These are phyloP conservation scores for Rhizomucor pusillus DNA, from an alignment of 371 early-diverging fungal genomes.

Conservation along the genomic window DNA sequence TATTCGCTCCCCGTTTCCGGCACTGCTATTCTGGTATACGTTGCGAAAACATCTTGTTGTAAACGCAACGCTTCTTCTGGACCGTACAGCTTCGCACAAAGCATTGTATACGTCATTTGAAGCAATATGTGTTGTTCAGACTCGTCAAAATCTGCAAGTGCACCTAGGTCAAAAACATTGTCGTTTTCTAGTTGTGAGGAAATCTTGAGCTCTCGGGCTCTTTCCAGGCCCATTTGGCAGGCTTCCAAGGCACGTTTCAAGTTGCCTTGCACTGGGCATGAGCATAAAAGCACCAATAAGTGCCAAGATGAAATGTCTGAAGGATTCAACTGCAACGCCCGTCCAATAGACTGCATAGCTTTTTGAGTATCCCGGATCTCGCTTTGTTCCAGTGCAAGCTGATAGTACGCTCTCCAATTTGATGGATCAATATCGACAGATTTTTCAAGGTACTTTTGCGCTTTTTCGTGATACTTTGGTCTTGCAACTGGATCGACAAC, in stretches of 20 bases:
- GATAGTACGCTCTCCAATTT: conserved; percentile 66
- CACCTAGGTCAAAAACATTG: conserved; percentile 8
- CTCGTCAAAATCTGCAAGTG: conserved; percentile 26
- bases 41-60: conserved; percentile 58
- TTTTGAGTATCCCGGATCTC: conserved; percentile 74
- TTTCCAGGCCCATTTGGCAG: conserved; percentile 72
- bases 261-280: conserved; percentile 49
- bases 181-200: conserved; percentile 32
- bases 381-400: conserved; percentile 78
- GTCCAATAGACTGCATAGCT: conserved; percentile 64
- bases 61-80: conserved; percentile 52
- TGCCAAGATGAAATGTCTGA: conserved; percentile 81
- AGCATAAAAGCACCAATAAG: conserved; percentile 74
- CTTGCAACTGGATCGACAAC: conserved; percentile 67
- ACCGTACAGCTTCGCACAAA: conserved; percentile 53
- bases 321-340: conserved; percentile 62
- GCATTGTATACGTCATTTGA: conserved; percentile 56
- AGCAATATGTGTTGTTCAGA: conserved; percentile 59
- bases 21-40: conserved; percentile 57
- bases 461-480: conserved; percentile 62
- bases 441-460: conserved; percentile 58
- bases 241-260: conserved; percentile 62
- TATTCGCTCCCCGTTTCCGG: conserved; percentile 7
- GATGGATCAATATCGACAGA: conserved; percentile 50
- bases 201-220: conserved; percentile 30